These are phyloP conservation scores for Quambalaria eucalypti DNA, from an alignment of 1,284 basidiomycete species.

Conservation along the genomic window DNA sequence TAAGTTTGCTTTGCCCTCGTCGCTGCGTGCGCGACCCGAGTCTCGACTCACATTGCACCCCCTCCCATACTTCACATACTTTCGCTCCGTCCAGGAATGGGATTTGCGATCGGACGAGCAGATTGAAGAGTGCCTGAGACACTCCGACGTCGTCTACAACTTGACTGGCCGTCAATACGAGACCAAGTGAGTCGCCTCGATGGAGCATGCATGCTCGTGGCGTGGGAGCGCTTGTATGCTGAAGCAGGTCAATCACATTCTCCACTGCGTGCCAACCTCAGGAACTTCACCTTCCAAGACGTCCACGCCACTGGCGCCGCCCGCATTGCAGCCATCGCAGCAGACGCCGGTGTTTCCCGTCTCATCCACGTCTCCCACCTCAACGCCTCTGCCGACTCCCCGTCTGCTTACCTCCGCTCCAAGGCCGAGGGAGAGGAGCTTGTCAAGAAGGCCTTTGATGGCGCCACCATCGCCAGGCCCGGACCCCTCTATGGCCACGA, in stretches of 20 bases:
- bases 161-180: slow-evolving; percentile 79
- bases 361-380: slow-evolving; percentile 93
- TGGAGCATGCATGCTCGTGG: background rate
- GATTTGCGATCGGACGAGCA: slow-evolving; percentile 77
- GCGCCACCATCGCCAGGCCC: slow-evolving; percentile 82
- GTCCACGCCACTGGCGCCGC: slow-evolving; percentile 65
- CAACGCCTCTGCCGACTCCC: slow-evolving; percentile 71
- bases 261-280: slow-evolving; percentile 47
- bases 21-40: too few species aligned
- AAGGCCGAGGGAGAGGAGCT: slow-evolving; percentile 85
- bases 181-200: slow-evolving; percentile 61
- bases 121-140: slow-evolving; percentile 84
- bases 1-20: slow-evolving; percentile 53
- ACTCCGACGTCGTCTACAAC: slow-evolving; percentile 97
- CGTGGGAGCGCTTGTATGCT: background rate
- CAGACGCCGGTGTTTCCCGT: slow-evolving; percentile 68
- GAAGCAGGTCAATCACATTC: too few species aligned
- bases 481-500: slow-evolving; percentile 81
- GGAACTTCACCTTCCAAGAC: slow-evolving; percentile 72
- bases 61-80: background rate
- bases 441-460: slow-evolving; percentile 74
- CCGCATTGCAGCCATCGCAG: slow-evolving; percentile 67
- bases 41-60: too few species aligned
- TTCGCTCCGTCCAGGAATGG: slow-evolving; percentile 74
- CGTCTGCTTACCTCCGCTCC: slow-evolving; percentile 74